Evolutionary conservation across 306 rosid genomes (phyloP).

Genomic region (Luffa acutangula): DNA sequence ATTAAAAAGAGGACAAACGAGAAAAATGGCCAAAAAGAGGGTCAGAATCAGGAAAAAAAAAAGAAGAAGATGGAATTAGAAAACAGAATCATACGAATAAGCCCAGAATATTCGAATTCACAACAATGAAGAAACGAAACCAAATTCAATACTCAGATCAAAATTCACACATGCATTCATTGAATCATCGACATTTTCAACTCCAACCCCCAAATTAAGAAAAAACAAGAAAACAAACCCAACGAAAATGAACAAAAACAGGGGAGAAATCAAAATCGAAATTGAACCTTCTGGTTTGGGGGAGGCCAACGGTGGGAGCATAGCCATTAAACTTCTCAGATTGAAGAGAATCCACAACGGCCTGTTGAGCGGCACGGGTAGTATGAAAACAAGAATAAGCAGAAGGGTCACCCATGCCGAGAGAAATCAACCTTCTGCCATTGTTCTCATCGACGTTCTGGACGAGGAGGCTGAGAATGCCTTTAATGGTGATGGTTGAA

Average conservation of each 20-base stretch:
- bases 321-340: slow-evolving; percentile 72
- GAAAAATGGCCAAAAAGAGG: neutral
- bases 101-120: neutral
- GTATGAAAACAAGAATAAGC: slow-evolving; percentile 50
- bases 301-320: slow-evolving; percentile 83
- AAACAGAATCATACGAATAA: neutral
- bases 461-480: slow-evolving; percentile 53
- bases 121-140: neutral
- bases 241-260: neutral
- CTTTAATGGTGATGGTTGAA: slow-evolving; percentile 74
- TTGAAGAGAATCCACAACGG: slow-evolving; percentile 45
- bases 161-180: neutral
- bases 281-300: slow-evolving; percentile 48
- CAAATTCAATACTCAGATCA: neutral
- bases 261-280: neutral
- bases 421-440: slow-evolving; percentile 41
- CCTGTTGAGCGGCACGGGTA: slow-evolving; percentile 37
- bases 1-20: neutral
- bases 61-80: neutral
- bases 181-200: neutral
- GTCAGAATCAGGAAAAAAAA: neutral
- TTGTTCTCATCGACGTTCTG: slow-evolving; percentile 29
- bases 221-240: neutral
- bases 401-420: slow-evolving; percentile 92
- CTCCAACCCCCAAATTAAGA: neutral